Base-by-base conservation (phyloP, 306 rosid genomes). In the Prunus armeniaca region DNA sequence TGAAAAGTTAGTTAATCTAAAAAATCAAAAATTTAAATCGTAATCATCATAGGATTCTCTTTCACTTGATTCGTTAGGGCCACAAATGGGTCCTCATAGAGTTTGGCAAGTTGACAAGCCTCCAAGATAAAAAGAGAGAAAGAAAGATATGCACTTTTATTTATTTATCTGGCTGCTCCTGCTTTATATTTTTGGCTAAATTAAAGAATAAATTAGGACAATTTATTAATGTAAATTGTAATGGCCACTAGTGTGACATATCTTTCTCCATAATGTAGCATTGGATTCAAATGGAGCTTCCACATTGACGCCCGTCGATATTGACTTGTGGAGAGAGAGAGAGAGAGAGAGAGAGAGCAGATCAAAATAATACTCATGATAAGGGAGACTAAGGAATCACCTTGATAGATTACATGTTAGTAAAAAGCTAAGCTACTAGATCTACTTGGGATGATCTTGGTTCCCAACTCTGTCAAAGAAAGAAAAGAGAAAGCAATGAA, bases 231-330 rank as follows among this genome's bases (percentile, higher is more conserved):
- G 62, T 87, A 87, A 86, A n/a, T 65, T 77, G 72, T 85, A 87
- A 86, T 89, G 97, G 87, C 84, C 96, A 88, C 90, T 84, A 81
- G 81, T 75, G 81, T 84, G 85, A 84, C 77, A 83, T 67, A 76
- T 34, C 41, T 34, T 6, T 34, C 41, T 75, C 78, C 79, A 76
- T 86, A 82, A 74, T 82, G 62, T 65, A 81, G 61, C 80, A 70
- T 80, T 89, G 85, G 76, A 79, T 79, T 91, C 76, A 72, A 81
- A 82, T 65, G 85, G 85, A 82, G 72, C 69, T 70, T 82, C 89
- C 84, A 84, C 80, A 79, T 76, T 50, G 75, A 86, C 82, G 90
- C 82, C 88, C 75, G 41, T 83, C 85, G 54, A 86, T 76, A 74
- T 90, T 91, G 96, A 88, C 91, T 69, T 68, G 30, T 46, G 46